phyloP scores from a whole-genome alignment of 129 eudicot species.

The Gnaphalium uliginosum region DNA sequence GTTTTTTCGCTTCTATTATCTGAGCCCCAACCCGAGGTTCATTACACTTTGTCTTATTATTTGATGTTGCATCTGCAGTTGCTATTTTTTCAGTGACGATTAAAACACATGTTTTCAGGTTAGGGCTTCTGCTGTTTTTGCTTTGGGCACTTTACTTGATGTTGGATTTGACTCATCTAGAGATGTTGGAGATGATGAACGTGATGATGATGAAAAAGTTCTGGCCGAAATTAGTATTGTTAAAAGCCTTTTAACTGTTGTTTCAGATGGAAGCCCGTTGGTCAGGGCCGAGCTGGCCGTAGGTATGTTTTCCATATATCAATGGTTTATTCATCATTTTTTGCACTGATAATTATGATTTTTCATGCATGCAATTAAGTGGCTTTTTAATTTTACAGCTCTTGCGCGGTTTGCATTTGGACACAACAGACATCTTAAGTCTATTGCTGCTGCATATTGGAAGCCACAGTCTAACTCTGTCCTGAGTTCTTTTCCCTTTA shows the following conservation, averaged over 20 bases:
- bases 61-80: background rate
- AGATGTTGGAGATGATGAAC: conserved; percentile 81
- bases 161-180: conserved; percentile 82
- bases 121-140: conserved; percentile 97
- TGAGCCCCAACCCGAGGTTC: conserved; percentile 96
- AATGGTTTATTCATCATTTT: background rate
- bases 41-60: background rate
- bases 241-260: conserved; percentile 75
- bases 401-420: conserved; percentile 93
- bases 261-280: conserved; percentile 95
- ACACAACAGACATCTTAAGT: conserved; percentile 84
- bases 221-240: conserved; percentile 76
- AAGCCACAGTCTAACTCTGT: conserved; percentile 79
- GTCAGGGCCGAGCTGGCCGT: conserved; percentile 96
- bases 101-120: conserved; percentile 51
- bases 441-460: conserved; percentile 87
- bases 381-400: conserved; percentile 52
- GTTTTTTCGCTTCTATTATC: conserved; percentile 68
- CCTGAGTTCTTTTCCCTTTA: conserved; percentile 61
- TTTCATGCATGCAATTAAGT: conserved; percentile 10
- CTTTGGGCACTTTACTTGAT: conserved; percentile 87
- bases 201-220: conserved; percentile 92
- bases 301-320: conserved; percentile 53
- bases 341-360: background rate
- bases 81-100: background rate